Conservation (phyloP, 129 eudicot genomes). For the Artemisia tridentata region DNA sequence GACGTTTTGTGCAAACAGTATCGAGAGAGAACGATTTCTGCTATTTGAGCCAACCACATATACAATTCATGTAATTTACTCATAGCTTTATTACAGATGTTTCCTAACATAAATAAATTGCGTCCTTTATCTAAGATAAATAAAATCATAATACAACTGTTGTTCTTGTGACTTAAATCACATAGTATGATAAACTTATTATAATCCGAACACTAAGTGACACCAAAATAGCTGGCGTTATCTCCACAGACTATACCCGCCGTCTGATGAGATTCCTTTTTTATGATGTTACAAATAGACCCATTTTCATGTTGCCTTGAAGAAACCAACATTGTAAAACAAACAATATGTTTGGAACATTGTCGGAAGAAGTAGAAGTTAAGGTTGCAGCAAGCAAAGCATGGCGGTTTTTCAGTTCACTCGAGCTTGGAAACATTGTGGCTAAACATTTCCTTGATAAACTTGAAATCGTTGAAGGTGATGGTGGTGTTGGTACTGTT, state of each 20-base stretch:
- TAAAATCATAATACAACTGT: too few species aligned
- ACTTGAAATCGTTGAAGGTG: conserved; percentile 10
- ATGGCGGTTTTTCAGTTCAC: conserved; percentile 7
- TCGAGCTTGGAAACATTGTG: neutral
- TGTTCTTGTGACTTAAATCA: too few species aligned
- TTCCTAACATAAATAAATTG: too few species aligned
- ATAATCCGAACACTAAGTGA: too few species aligned
- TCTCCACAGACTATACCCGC: neutral
- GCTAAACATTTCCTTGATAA: conserved; percentile 9
- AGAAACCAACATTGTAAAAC: neutral
- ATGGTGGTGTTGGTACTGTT: conserved; percentile 14
- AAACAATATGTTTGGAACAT: neutral
- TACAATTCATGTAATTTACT: too few species aligned
- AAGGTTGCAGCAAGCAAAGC: conserved; percentile 11
- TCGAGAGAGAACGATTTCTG: too few species aligned
- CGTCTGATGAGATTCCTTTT: neutral
- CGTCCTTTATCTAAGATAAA: too few species aligned
- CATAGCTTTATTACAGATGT: too few species aligned
- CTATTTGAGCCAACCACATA: too few species aligned
- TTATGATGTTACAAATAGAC: neutral
- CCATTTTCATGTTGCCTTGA: neutral
- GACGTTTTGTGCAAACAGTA: too few species aligned
- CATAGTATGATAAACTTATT: too few species aligned
- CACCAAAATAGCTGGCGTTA: too few species aligned
- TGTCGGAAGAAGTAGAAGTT: conserved; percentile 17